Evolutionary conservation across 2,329 filamentous ascomycete species (phyloP).

Genomic region (Piedraia hortae): DNA sequence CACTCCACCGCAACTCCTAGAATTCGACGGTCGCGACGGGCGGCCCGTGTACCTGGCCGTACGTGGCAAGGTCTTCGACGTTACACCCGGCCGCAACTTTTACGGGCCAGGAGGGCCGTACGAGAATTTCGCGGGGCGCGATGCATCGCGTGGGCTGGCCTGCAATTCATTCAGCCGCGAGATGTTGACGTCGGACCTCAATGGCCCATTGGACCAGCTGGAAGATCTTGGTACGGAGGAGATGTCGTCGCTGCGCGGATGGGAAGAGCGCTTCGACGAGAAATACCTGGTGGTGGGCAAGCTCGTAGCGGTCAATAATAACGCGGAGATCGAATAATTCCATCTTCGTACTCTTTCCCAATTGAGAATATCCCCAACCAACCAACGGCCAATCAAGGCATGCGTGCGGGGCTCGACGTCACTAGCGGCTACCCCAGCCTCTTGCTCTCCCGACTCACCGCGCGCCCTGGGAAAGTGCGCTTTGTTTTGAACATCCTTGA

Average conservation of each 20-base stretch:
- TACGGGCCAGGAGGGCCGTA: conserved; percentile 92
- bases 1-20: conserved; percentile 55
- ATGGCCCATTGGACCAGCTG: conserved; percentile 54
- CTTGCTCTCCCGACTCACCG: too few relatives aligned
- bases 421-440: too few relatives aligned
- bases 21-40: conserved; percentile 51
- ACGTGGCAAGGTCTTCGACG: conserved; percentile 74
- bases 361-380: too few relatives aligned
- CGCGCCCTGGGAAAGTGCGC: too few relatives aligned
- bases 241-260: conserved; percentile 58
- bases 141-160: conserved; percentile 68
- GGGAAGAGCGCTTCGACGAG: conserved; percentile 78
- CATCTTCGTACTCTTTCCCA: too few relatives aligned
- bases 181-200: conserved; percentile 77
- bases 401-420: too few relatives aligned
- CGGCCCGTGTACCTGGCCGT: conserved; percentile 73
- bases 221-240: conserved; percentile 45
- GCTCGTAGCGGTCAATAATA: conserved; percentile 48
- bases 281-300: conserved; percentile 91
- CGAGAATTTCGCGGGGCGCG: conserved; percentile 80
- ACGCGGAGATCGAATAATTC: too few relatives aligned
- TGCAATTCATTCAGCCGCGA: conserved; percentile 81
- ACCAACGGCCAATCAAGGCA: too few relatives aligned
- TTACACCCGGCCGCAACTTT: conserved; percentile 64
- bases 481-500: too few relatives aligned